Percentiles rank a stretch among this genome's conserved stretches.
These are phyloP conservation scores for Fusarium miscanthi DNA, from an alignment of 2,329 filamentous ascomycete genomes.

Conservation along the genomic window DNA sequence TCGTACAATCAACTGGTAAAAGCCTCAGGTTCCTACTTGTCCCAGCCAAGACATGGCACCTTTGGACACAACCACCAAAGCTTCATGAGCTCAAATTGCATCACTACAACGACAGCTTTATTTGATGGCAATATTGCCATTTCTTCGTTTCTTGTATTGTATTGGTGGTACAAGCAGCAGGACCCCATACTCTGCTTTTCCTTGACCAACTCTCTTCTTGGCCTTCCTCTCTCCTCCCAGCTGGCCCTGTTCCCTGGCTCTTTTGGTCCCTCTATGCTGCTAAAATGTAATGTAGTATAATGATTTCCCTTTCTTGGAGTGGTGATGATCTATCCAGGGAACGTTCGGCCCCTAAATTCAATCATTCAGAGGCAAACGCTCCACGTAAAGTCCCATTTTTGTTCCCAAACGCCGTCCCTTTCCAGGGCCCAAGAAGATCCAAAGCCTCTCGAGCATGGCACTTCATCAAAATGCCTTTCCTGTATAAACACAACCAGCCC, in stretches of 20 bases:
- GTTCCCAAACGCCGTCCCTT: constrained; percentile 46
- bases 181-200: constrained; percentile 41
- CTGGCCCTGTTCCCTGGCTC: constrained; percentile 32
- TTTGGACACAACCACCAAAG: background rate
- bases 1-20: background rate
- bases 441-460: constrained; percentile 32
- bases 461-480: constrained; percentile 30
- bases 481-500: constrained; percentile 33
- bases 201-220: constrained; percentile 29
- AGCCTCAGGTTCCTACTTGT: background rate
- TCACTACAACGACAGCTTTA: constrained; percentile 3
- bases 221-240: constrained; percentile 13
- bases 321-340: constrained; percentile 61
- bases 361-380: constrained; percentile 42
- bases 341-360: constrained; percentile 41
- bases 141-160: constrained; percentile 36
- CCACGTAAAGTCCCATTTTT: constrained; percentile 40
- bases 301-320: constrained; percentile 54
- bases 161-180: constrained; percentile 50
- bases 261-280: constrained; percentile 45
- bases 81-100: background rate
- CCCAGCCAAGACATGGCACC: background rate
- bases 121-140: constrained; percentile 23
- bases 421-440: constrained; percentile 31
- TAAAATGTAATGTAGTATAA: constrained; percentile 32